Conservation (phyloP, 2,329 filamentous ascomycete genomes). For the Rutstroemia sydowiana region DNA sequence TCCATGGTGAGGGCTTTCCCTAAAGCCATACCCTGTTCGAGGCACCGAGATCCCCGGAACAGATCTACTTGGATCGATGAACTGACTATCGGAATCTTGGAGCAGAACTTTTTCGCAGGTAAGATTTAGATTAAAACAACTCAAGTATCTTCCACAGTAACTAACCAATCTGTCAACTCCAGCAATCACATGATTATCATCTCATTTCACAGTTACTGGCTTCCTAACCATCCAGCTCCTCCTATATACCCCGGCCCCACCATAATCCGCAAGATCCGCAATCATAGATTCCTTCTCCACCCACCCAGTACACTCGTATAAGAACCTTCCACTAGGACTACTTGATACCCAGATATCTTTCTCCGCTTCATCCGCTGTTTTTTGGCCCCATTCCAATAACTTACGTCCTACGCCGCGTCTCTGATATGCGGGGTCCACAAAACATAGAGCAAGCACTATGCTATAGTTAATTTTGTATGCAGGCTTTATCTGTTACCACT, state of each 20-base stretch:
- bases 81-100: no score
- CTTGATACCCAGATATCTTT: constrained; percentile 16
- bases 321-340: constrained; percentile 15
- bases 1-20: no score
- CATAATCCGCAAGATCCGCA: constrained; percentile 15
- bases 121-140: no score
- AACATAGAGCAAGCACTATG: constrained; percentile 15
- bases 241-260: constrained; percentile 14
- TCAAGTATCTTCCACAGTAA: background rate
- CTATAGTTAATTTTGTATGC: background rate
- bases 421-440: constrained; percentile 18
- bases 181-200: background rate
- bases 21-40: no score
- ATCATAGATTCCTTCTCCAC: constrained; percentile 21
- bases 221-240: constrained; percentile 18
- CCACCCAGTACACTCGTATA: constrained; percentile 26
- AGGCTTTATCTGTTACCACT: background rate
- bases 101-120: no score
- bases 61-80: no score
- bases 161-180: background rate
- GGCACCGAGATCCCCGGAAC: no score
- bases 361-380: constrained; percentile 11
- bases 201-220: background rate
- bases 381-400: constrained; percentile 12
- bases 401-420: constrained; percentile 15